A percentile compares a stretch with the other conserved stretches of the same genome.
Conservation (phyloP, 2,329 filamentous ascomycete species). For the Colletotrichum sp. region DNA sequence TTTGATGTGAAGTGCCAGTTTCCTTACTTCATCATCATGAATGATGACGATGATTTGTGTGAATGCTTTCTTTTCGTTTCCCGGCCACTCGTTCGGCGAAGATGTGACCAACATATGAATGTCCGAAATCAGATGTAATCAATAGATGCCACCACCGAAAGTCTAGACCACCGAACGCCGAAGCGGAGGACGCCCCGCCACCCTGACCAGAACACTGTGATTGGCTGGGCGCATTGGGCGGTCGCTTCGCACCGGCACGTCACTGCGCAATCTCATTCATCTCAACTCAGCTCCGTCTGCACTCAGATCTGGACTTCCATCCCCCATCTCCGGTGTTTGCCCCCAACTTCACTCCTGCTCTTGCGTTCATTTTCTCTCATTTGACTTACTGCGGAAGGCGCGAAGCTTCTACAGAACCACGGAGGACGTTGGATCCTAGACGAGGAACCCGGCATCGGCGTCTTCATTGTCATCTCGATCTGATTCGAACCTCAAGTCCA, state of each 20-base stretch:
- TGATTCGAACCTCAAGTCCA: not conserved
- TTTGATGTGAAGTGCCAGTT: not conserved
- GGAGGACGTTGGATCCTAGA: not conserved
- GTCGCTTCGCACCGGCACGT: not conserved
- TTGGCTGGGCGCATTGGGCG: not conserved
- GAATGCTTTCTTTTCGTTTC: not conserved
- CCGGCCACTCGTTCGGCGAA: not conserved
- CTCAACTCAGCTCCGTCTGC: not conserved
- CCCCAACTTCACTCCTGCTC: not conserved
- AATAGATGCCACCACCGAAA: not conserved
- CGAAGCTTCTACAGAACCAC: not conserved
- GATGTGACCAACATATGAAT: not conserved
- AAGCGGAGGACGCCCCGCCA: conserved; percentile 1
- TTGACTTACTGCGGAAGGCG: not conserved
- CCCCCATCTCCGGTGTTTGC: not conserved
- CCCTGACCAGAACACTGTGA: not conserved
- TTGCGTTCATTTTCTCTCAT: not conserved
- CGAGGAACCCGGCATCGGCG: not conserved
- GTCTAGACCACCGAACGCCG: conserved; percentile 11
- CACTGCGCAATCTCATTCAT: not conserved
- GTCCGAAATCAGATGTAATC: not conserved
- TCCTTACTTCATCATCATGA: not conserved
- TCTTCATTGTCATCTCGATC: not conserved
- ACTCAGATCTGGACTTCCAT: not conserved
- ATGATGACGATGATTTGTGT: not conserved